Conservation (phyloP, 2,329 filamentous ascomycete genomes). For the Trichoderma aggressivum region DNA sequence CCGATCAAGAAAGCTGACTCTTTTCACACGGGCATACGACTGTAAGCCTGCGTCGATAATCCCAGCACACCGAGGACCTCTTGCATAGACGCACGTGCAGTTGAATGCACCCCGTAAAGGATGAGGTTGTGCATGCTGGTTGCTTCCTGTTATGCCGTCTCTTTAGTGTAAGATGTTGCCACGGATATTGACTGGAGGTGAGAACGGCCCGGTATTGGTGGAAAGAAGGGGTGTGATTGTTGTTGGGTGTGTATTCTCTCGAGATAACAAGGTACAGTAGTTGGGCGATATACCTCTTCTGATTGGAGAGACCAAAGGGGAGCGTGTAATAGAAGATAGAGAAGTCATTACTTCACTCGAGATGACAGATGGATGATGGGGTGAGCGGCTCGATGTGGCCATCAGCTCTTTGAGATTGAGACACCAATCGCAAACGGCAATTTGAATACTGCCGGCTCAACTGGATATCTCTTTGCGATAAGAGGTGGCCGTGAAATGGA, state of each 20-base stretch:
- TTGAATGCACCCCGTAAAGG: neutral
- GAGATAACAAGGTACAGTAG: neutral
- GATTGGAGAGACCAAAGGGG: neutral
- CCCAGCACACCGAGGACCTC: conserved; percentile 1
- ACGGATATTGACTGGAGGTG: neutral
- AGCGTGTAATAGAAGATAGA: neutral
- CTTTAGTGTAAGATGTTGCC: neutral
- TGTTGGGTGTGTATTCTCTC: neutral
- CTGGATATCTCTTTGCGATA: neutral
- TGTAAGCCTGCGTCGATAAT: neutral
- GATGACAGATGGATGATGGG: neutral
- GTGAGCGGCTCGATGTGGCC: neutral
- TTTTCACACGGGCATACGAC: neutral
- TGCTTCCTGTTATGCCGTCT: neutral
- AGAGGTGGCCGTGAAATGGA: neutral
- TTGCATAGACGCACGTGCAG: neutral
- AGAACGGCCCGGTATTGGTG: neutral
- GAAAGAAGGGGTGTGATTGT: neutral
- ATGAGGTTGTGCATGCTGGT: neutral
- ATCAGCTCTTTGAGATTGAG: neutral
- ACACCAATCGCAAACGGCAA: neutral
- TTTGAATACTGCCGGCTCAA: neutral
- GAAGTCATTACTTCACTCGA: neutral
- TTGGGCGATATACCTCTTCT: neutral
- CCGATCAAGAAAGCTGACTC: neutral